Evolutionary conservation across 2,329 filamentous ascomycete genomes (phyloP).

Genomic region (Cercospora sp.): DNA sequence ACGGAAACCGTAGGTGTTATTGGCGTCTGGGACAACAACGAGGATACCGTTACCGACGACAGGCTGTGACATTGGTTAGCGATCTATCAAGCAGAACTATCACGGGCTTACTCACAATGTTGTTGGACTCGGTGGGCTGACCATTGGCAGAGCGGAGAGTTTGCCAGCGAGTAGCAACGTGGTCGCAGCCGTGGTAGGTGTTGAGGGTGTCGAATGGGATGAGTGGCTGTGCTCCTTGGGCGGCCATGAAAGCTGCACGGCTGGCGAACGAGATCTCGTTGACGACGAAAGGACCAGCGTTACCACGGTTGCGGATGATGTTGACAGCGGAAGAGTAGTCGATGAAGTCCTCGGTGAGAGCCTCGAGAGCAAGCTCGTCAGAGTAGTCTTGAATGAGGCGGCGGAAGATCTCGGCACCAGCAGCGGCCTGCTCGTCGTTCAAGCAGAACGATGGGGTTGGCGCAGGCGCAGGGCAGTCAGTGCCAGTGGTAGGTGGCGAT

Average conservation of each 20-base stretch:
- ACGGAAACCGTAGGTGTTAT: conserved; percentile 33
- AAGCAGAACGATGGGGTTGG: conserved; percentile 25
- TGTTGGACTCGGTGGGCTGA: conserved; percentile 31
- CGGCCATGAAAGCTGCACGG: conserved; percentile 34
- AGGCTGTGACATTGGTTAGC: conserved; percentile 22
- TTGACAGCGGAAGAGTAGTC: conserved; percentile 37
- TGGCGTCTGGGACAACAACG: conserved; percentile 28
- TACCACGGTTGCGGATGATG: conserved; percentile 36
- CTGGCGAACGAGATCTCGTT: conserved; percentile 31
- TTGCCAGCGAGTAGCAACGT: conserved; percentile 33
- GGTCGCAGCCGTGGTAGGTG: conserved; percentile 33
- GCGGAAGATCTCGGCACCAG: conserved; percentile 34
- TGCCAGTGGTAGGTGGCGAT: conserved; percentile 6
- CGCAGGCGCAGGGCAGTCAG: conserved; percentile 11
- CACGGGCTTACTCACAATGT: conserved; percentile 28
- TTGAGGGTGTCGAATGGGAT: conserved; percentile 37
- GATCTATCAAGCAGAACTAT: background rate
- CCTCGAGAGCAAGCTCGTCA: conserved; percentile 31
- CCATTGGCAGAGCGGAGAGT: conserved; percentile 30
- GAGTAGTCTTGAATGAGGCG: conserved; percentile 37
- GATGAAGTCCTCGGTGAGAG: conserved; percentile 35
- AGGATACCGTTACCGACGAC: conserved; percentile 32
- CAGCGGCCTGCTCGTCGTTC: conserved; percentile 28
- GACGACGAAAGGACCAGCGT: conserved; percentile 29
- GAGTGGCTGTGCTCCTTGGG: conserved; percentile 33